These are phyloP conservation scores for Torulaspora maleeae DNA, from an alignment of 805 yeast genomes.

Conservation along the genomic window DNA sequence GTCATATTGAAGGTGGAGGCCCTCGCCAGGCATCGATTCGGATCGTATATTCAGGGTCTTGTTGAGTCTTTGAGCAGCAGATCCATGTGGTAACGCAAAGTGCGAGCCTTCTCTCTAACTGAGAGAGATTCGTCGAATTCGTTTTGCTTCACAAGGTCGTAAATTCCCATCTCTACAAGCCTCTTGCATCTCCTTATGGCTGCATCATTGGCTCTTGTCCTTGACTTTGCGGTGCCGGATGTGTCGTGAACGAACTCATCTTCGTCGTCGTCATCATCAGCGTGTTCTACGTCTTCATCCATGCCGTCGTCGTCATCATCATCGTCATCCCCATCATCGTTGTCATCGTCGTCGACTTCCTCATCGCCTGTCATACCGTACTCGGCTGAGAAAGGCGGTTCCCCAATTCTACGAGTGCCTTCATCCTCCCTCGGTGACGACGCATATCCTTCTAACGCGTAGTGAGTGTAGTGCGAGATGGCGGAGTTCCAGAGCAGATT, in stretches of 20 bases:
- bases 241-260: slow-evolving; percentile 19
- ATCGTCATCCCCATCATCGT: slow-evolving; percentile 5
- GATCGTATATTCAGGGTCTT: neutral
- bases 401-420: neutral
- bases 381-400: slow-evolving; percentile 4
- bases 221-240: slow-evolving; percentile 6
- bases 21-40: neutral
- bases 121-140: slow-evolving; percentile 26
- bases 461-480: slow-evolving; percentile 24
- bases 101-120: slow-evolving; percentile 34
- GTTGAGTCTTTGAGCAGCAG: slow-evolving; percentile 20
- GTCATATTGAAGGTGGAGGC: no score
- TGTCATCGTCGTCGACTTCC: slow-evolving; percentile 9
- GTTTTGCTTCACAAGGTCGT: slow-evolving; percentile 29
- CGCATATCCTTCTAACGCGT: slow-evolving; percentile 20
- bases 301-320: slow-evolving; percentile 8
- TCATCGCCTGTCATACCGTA: slow-evolving; percentile 2
- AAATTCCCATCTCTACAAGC: slow-evolving; percentile 27
- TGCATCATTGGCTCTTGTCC: slow-evolving; percentile 17
- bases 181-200: slow-evolving; percentile 30
- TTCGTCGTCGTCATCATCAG: slow-evolving; percentile 10
- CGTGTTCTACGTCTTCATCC: slow-evolving; percentile 4
- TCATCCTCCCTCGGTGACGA: slow-evolving; percentile 9
- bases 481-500: slow-evolving; percentile 34
- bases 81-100: slow-evolving; percentile 33